Evolutionary conservation across 768 basidiomycete species (phyloP).

Genomic region (Pleurotus giganteus): DNA sequence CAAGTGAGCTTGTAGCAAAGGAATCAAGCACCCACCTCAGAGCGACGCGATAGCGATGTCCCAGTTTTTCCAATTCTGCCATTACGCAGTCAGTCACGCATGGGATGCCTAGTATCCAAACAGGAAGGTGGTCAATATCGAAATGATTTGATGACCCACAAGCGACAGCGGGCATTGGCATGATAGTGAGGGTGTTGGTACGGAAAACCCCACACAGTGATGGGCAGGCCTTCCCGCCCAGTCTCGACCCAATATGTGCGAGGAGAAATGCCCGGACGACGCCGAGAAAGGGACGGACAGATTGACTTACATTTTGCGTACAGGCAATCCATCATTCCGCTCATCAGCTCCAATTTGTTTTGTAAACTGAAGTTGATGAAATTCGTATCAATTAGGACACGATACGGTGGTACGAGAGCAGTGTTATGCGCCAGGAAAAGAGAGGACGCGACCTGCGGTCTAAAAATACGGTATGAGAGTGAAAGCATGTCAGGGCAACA

Average conservation of each 20-base stretch:
- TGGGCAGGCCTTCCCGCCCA: too few species aligned
- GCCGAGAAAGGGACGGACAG: background rate
- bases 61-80: conserved; percentile 97
- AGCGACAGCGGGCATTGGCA: background rate
- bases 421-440: conserved; percentile 95
- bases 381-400: conserved; percentile 97
- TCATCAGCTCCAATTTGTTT: conserved; percentile 93
- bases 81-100: conserved; percentile 99
- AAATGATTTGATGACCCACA: conserved; percentile 6
- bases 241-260: too few species aligned
- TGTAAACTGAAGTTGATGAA: conserved; percentile 99
- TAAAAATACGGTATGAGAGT: conserved; percentile 26
- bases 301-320: conserved; percentile 84
- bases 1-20: background rate
- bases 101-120: conserved; percentile 72
- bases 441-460: conserved; percentile 85
- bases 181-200: conserved; percentile 2
- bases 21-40: conserved; percentile 61
- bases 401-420: conserved; percentile 94
- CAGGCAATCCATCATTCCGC: conserved; percentile 99
- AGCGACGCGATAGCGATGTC: conserved; percentile 92
- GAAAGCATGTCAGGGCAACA: conserved; percentile 8
- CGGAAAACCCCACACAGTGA: background rate
- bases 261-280: background rate
- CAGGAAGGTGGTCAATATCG: background rate